Evolutionary conservation across 805 yeast genomes (phyloP).

Genomic region (Candida sphagnicola): DNA sequence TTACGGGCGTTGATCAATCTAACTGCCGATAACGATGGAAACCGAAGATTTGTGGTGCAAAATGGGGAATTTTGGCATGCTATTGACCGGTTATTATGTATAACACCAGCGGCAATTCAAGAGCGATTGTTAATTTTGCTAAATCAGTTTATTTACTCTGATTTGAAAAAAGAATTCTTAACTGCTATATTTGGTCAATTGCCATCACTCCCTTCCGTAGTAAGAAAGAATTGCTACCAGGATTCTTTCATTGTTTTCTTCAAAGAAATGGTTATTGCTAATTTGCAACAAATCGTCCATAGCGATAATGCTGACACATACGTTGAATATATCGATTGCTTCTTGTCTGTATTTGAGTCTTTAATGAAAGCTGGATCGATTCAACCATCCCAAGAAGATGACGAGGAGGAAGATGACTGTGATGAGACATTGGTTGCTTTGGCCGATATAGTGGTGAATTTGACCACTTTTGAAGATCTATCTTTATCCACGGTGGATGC

Average conservation of each 20-base stretch:
- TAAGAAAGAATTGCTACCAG: background rate
- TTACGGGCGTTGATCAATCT: slow-evolving; percentile 31
- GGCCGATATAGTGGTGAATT: slow-evolving; percentile 11
- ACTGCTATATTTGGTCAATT: background rate
- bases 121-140: slow-evolving; percentile 2
- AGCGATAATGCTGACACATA: too few relatives aligned
- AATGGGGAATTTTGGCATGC: slow-evolving; percentile 16
- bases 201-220: background rate
- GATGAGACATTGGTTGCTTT: slow-evolving; percentile 12
- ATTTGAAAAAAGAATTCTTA: background rate
- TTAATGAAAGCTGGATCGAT: too few relatives aligned
- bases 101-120: background rate
- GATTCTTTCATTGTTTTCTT: slow-evolving; percentile 1
- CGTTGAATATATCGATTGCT: background rate
- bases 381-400: too few relatives aligned
- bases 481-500: slow-evolving; percentile 4
- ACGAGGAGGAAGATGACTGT: slow-evolving; percentile 8
- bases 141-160: slow-evolving; percentile 5
- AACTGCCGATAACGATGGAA: slow-evolving; percentile 30
- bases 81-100: slow-evolving; percentile 1
- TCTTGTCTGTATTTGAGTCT: slow-evolving; percentile 2
- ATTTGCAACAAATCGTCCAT: background rate
- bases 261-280: background rate
- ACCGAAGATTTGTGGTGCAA: slow-evolving; percentile 12
- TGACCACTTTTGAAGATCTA: slow-evolving; percentile 18